Base-by-base conservation (phyloP, 768 basidiomycete genomes). In the Termitomyces sp. region DNA sequence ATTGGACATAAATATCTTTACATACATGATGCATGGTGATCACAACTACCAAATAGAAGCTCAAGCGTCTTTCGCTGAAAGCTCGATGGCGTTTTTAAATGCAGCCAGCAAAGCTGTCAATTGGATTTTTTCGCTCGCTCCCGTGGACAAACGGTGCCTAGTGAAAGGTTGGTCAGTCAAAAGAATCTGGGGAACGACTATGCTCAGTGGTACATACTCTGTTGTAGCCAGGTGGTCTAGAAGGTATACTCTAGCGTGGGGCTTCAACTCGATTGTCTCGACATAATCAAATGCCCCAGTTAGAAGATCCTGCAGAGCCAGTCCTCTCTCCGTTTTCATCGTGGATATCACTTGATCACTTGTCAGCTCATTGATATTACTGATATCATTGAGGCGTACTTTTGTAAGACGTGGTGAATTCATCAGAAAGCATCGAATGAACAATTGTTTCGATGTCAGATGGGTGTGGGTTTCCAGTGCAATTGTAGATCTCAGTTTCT, bases 381-480 rank as follows among this genome's bases (percentile, higher is more conserved):
- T 7, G 22, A 53, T 3, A 38, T 38, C 47, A 27, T 38, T 49
- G 29, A 42, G 32, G 68, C 83, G 38, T 59, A 91, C 91, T 84
- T 64, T 86, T 83, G 67, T 94, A 94, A 16, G 89, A 85, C 0
- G 89, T 94, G 1, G 93, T 94, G 61, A 98, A 98, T 63, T 97
- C 94, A 62, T 98, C 94, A 4, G 88, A 82, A 65, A 98, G 82
- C 97, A 99, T 98, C 9, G 90, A 91, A 59, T 91, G 87, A 31
- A 98, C 91, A 38, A 99, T 89, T 11, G 84, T 82, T 66, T 95
- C 93, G 43, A 99, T 93, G 70, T 99, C 97, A 25, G 83, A 80
- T 0, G 97, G 97, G 67, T 98, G 94, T 18, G 97, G 97, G 61
- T 86, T 95, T 38, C 97, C 97, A 0, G 97, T 98, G 68, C 96